Evolutionary conservation across 2,329 filamentous ascomycete genomes (phyloP).

Genomic region (Epichloe brachyelytri): DNA sequence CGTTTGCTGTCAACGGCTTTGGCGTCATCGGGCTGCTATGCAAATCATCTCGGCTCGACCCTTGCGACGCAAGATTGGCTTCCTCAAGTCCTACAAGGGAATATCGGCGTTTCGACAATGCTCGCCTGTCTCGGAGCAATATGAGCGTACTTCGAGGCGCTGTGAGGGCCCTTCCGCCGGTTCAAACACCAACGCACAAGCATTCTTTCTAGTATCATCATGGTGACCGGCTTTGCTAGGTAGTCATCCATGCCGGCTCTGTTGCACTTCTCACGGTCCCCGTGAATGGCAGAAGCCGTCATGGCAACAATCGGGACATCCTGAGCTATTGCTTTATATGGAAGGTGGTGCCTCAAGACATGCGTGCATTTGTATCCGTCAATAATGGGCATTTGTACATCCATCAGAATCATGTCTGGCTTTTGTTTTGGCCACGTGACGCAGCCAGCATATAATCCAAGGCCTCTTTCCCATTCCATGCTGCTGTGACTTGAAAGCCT

Average conservation of each 20-base stretch:
- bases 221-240: conserved; percentile 59
- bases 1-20: conserved; percentile 24
- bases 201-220: conserved; percentile 55
- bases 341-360: conserved; percentile 52
- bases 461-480: conserved; percentile 69
- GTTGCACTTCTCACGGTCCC: conserved; percentile 61
- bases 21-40: conserved; percentile 25
- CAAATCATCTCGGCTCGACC: conserved; percentile 15
- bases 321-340: conserved; percentile 46
- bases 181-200: conserved; percentile 51
- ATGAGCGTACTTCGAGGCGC: conserved; percentile 21
- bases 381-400: conserved; percentile 63
- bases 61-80: conserved; percentile 7
- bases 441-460: conserved; percentile 56
- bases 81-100: conserved; percentile 23
- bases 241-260: conserved; percentile 68
- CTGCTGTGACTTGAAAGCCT: conserved; percentile 56
- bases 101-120: conserved; percentile 30
- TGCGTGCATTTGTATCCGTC: conserved; percentile 71
- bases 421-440: conserved; percentile 36
- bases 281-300: conserved; percentile 68
- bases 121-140: conserved; percentile 33
- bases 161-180: conserved; percentile 14
- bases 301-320: conserved; percentile 68
- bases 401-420: conserved; percentile 68